Evolutionary conservation across 208 protist species (phyloP).

Genomic region (Crithidia bombi): DNA sequence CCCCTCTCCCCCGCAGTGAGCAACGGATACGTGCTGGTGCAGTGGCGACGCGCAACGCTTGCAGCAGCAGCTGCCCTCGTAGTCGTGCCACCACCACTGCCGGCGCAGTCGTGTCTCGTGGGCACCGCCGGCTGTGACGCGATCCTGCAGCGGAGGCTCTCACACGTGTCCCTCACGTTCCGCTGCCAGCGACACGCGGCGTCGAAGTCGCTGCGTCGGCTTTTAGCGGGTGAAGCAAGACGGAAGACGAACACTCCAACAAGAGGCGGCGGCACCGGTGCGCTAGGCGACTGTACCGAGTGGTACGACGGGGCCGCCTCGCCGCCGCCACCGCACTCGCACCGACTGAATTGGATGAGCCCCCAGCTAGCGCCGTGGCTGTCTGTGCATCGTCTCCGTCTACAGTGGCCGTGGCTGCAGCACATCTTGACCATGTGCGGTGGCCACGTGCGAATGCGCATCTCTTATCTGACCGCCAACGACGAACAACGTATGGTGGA

Average conservation of each 20-base stretch:
- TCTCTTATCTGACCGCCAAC: background rate
- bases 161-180: background rate
- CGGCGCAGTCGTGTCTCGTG: too few species aligned
- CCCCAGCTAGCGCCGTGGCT: conserved; percentile 31
- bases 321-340: background rate
- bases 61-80: background rate
- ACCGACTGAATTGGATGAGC: conserved; percentile 14
- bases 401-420: conserved; percentile 41
- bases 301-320: background rate
- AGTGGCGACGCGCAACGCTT: conserved; percentile 14
- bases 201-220: background rate
- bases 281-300: background rate
- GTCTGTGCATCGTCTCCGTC: conserved; percentile 18
- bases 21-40: conserved; percentile 31
- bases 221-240: background rate
- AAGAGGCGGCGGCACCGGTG: background rate
- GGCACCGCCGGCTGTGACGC: background rate
- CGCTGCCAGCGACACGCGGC: background rate
- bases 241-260: background rate
- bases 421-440: conserved; percentile 33
- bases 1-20: conserved; percentile 8
- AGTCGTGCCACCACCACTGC: background rate
- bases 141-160: too few species aligned
- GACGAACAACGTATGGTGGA: conserved; percentile 3
- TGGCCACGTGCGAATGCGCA: conserved; percentile 24